phyloP scores from a whole-genome alignment of 192 early-diverging fungal species.

The Phlyctochytrium arcticum region DNA sequence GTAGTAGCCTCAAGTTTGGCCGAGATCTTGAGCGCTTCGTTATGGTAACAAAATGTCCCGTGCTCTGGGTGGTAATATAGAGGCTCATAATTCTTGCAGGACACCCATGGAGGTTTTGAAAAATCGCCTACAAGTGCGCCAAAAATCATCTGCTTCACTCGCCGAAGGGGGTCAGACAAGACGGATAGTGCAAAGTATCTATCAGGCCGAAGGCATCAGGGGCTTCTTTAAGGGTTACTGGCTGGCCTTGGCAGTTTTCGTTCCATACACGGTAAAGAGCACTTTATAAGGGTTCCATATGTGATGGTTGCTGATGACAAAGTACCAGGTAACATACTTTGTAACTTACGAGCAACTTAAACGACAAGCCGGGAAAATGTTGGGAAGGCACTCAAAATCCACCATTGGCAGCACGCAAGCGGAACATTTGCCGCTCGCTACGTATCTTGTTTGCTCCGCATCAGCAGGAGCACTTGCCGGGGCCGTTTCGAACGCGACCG shows the following conservation, averaged over 20 bases:
- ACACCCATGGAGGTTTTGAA: slow-evolving; percentile 89
- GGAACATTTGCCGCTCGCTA: slow-evolving; percentile 43
- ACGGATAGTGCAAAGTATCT: slow-evolving; percentile 46
- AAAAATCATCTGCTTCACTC: neutral
- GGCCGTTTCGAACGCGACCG: slow-evolving; percentile 61
- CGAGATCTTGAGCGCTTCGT: slow-evolving; percentile 60
- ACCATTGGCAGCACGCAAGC: neutral
- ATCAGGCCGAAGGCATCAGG: slow-evolving; percentile 47
- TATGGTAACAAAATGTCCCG: slow-evolving; percentile 43
- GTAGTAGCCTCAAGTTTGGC: slow-evolving; percentile 53
- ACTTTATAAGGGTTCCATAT: neutral
- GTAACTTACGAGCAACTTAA: slow-evolving; percentile 63
- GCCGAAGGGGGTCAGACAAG: neutral
- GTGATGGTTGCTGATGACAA: neutral
- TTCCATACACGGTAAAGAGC: slow-evolving; percentile 58
- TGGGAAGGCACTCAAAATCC: neutral
- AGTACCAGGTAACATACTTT: slow-evolving; percentile 59
- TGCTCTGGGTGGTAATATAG: neutral
- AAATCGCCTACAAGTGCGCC: slow-evolving; percentile 60
- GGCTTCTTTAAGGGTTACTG: slow-evolving; percentile 75
- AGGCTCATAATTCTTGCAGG: slow-evolving; percentile 12
- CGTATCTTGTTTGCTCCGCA: slow-evolving; percentile 60
- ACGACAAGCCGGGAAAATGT: neutral
- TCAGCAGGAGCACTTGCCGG: slow-evolving; percentile 54
- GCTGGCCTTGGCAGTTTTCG: slow-evolving; percentile 68